Percentiles rank a stretch among this genome's conserved stretches.
Evolutionary conservation across 176 grass and related monocot genomes (phyloP).

Genomic region (Musa beccarii): DNA sequence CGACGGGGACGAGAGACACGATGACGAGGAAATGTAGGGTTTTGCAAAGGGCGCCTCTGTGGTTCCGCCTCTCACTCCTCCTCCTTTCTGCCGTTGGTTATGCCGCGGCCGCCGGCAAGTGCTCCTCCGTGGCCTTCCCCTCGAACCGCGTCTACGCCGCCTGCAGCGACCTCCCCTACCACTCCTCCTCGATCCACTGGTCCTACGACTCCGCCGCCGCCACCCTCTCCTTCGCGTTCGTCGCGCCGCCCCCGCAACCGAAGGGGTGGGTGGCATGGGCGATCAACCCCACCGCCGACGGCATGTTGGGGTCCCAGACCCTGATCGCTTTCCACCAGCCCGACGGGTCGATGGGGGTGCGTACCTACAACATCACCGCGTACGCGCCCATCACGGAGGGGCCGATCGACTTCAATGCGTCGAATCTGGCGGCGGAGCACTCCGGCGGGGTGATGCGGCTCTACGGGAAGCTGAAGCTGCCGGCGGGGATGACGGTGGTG

Average conservation of each 20-base stretch:
- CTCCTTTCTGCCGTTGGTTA: not conserved
- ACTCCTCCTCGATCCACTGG: constrained; percentile 60
- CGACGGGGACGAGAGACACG: no score
- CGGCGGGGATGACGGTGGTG: constrained; percentile 24
- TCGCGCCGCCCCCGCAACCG: constrained; percentile 25
- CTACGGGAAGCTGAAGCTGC: constrained; percentile 46
- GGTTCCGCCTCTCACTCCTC: not conserved
- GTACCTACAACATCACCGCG: constrained; percentile 35
- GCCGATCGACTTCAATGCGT: constrained; percentile 20
- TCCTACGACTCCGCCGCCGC: constrained; percentile 35
- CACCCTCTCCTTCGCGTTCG: constrained; percentile 42
- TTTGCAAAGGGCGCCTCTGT: not conserved
- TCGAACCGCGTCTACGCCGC: constrained; percentile 30
- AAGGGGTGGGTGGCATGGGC: constrained; percentile 65
- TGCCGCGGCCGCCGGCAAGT: not conserved
- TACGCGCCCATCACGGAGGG: not conserved
- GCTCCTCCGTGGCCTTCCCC: constrained; percentile 34
- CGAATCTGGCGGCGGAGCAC: constrained; percentile 40
- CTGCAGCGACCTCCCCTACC: constrained; percentile 49
- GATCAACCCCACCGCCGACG: constrained; percentile 30
- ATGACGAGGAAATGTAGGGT: no score
- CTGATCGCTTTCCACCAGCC: constrained; percentile 31
- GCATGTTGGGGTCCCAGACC: constrained; percentile 46
- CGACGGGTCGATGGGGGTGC: constrained; percentile 32
- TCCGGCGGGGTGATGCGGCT: constrained; percentile 32